Evolutionary conservation across 805 yeast genomes (phyloP).

Genomic region (Wickerhamomyces bovis): DNA sequence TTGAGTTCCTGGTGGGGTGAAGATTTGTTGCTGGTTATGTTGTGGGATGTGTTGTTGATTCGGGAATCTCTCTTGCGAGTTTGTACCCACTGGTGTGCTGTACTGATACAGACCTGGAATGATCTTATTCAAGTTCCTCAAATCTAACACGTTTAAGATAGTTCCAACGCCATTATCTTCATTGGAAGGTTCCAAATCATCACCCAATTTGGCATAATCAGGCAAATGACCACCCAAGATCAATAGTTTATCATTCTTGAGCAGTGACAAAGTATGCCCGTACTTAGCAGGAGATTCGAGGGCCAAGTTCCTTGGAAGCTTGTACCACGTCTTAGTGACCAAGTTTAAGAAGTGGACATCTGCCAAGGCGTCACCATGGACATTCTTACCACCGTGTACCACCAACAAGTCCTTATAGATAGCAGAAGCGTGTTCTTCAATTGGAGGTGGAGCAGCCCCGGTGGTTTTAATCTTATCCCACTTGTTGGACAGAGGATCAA

Average conservation of each 20-base stretch:
- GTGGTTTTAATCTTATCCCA: constrained; percentile 70
- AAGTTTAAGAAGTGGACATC: constrained; percentile 73
- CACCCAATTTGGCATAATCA: constrained; percentile 50
- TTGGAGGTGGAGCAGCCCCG: constrained; percentile 72
- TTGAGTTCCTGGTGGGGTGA: constrained; percentile 11
- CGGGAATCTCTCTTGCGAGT: constrained; percentile 15
- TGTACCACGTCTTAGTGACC: constrained; percentile 65
- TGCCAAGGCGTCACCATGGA: constrained; percentile 60
- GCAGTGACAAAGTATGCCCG: constrained; percentile 81
- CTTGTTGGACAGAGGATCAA: constrained; percentile 56
- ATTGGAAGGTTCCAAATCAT: constrained; percentile 47
- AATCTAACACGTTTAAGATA: constrained; percentile 59
- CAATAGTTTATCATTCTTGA: constrained; percentile 60
- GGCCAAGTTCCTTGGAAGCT: constrained; percentile 42
- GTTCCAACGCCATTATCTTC: constrained; percentile 51
- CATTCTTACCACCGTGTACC: constrained; percentile 84
- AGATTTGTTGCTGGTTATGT: constrained; percentile 2
- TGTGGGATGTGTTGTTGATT: constrained; percentile 10
- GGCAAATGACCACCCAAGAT: constrained; percentile 90
- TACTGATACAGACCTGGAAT: constrained; percentile 31
- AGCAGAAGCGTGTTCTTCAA: constrained; percentile 88
- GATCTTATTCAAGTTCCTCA: constrained; percentile 29
- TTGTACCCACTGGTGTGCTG: constrained; percentile 29
- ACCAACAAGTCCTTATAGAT: constrained; percentile 73
- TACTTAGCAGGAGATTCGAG: constrained; percentile 74